A percentile compares a stretch with the other conserved stretches of the same genome.
These are phyloP conservation scores for Conticribra guillardii DNA, from an alignment of 108 stramenopile genomes.

Conservation along the genomic window DNA sequence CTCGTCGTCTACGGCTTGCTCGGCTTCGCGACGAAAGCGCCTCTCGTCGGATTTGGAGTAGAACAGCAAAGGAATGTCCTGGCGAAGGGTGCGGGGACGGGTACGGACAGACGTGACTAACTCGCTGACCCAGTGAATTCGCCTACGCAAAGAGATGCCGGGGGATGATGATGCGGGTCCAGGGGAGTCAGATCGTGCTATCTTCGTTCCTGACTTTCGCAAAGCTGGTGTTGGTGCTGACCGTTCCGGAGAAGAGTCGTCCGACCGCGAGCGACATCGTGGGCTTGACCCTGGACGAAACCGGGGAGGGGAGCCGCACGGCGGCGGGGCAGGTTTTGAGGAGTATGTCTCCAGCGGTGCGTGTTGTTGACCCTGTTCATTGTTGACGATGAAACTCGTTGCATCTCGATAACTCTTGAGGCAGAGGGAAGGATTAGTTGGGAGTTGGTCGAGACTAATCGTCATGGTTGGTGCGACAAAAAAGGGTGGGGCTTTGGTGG, in stretches of 20 bases:
- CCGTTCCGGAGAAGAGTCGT: slow-evolving; percentile 13
- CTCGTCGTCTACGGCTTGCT: slow-evolving; percentile 14
- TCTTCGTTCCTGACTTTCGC: slow-evolving; percentile 15
- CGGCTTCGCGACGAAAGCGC: slow-evolving; percentile 45
- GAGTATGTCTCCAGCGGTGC: background rate
- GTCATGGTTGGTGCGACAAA: background rate
- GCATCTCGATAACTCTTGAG: background rate
- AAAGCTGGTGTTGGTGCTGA: slow-evolving; percentile 7
- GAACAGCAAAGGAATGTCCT: slow-evolving; percentile 37
- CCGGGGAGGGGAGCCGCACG: slow-evolving; percentile 34
- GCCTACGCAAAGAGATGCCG: slow-evolving; percentile 9
- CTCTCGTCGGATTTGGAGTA: slow-evolving; percentile 46
- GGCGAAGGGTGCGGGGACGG: slow-evolving; percentile 32
- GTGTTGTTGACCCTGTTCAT: background rate
- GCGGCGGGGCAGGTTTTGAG: slow-evolving; percentile 1
- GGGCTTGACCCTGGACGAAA: slow-evolving; percentile 7
- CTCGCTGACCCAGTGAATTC: slow-evolving; percentile 26
- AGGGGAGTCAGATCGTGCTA: slow-evolving; percentile 27
- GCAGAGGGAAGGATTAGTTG: background rate
- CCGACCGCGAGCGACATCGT: slow-evolving; percentile 20
- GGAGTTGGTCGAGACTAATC: background rate
- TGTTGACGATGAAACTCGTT: background rate
- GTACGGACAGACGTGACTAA: slow-evolving; percentile 20
- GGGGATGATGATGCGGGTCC: slow-evolving; percentile 35
- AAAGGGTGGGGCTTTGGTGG: background rate